Conservation (phyloP, 2,329 filamentous ascomycete genomes). For the Pseudogymnoascus sp. region DNA sequence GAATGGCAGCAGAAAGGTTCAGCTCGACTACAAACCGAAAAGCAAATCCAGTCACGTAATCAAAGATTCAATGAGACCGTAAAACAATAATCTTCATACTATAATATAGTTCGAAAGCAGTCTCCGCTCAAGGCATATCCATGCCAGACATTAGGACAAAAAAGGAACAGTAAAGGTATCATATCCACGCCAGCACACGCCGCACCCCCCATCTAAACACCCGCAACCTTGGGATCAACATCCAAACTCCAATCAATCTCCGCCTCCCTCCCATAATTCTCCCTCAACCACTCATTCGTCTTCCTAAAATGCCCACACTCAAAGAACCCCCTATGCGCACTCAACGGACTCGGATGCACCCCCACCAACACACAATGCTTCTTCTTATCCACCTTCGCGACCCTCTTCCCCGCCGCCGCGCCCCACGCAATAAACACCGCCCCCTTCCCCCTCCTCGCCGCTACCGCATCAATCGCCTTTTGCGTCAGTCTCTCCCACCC, state of each 20-base stretch:
- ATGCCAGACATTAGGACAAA: neutral
- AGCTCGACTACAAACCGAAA: neutral
- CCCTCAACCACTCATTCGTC: slow-evolving; percentile 76
- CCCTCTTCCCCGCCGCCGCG: slow-evolving; percentile 71
- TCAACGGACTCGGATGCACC: slow-evolving; percentile 90
- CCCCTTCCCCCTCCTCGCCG: slow-evolving; percentile 65
- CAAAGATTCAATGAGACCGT: neutral
- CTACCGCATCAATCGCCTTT: slow-evolving; percentile 80
- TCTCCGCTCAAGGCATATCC: neutral
- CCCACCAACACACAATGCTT: slow-evolving; percentile 78
- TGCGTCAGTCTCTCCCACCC: slow-evolving; percentile 96
- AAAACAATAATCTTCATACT: neutral
- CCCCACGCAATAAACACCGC: slow-evolving; percentile 98
- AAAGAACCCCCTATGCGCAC: slow-evolving; percentile 74
- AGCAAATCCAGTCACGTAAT: neutral
- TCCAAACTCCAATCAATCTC: slow-evolving; percentile 76
- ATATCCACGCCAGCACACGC: neutral
- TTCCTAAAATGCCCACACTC: slow-evolving; percentile 74
- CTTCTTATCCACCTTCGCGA: slow-evolving; percentile 62
- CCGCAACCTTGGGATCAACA: slow-evolving; percentile 17
- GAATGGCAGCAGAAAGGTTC: no score
- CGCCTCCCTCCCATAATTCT: slow-evolving; percentile 70
- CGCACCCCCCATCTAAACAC: slow-evolving; percentile 3
- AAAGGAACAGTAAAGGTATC: neutral
- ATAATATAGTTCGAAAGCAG: neutral